Percentiles rank a stretch among this genome's conserved stretches.
These are phyloP conservation scores for Mortierella sp. DNA, from an alignment of 371 early-diverging fungal species.

Conservation along the genomic window DNA sequence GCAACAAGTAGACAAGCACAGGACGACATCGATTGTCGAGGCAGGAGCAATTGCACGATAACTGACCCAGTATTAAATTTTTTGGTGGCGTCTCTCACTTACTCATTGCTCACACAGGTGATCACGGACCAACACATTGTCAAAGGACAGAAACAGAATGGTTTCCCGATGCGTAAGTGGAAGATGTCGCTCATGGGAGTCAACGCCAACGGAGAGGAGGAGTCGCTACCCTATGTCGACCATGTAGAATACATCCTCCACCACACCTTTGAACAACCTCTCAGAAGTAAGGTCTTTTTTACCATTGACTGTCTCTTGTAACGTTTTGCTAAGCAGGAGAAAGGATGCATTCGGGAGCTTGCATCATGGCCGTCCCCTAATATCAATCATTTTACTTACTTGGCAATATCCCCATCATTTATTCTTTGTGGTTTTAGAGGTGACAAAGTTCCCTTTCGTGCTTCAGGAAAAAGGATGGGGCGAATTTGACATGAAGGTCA, in stretches of 20 bases:
- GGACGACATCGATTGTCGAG: not conserved
- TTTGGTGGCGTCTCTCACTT: not conserved
- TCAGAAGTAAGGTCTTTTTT: constrained; percentile 65
- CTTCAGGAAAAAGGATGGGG: constrained; percentile 82
- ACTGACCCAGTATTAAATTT: not conserved
- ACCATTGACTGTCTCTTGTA: not conserved
- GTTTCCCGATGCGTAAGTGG: constrained; percentile 72
- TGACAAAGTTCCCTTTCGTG: constrained; percentile 72
- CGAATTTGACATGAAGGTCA: constrained; percentile 77
- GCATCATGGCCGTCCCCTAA: not conserved
- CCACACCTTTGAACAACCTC: constrained; percentile 75
- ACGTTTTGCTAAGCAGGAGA: not conserved
- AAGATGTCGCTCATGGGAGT: constrained; percentile 67
- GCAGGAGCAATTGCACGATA: not conserved
- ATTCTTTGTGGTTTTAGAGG: constrained; percentile 58
- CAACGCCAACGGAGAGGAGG: constrained; percentile 63
- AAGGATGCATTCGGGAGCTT: not conserved
- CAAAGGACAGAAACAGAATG: constrained; percentile 60
- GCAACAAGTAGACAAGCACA: not conserved
- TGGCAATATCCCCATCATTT: not conserved
- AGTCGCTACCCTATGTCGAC: constrained; percentile 69
- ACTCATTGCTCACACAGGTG: constrained; percentile 17
- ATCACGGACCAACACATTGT: constrained; percentile 52
- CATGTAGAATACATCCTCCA: constrained; percentile 83
- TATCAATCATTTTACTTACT: not conserved